Evolutionary conservation across 139 green algal species (phyloP).

Genomic region (Haematococcus lacustris): DNA sequence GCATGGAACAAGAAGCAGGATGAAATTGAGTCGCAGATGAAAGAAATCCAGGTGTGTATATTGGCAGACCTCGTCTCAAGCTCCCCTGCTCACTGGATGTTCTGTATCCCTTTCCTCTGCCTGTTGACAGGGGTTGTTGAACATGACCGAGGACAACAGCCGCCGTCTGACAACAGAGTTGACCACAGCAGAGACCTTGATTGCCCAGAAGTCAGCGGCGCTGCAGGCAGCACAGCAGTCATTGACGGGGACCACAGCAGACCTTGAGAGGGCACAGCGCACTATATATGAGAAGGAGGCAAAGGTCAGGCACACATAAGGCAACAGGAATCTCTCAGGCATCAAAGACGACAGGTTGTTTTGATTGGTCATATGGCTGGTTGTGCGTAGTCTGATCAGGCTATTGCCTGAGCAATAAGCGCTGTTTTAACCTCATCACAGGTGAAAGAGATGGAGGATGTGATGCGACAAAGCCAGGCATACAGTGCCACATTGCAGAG

Average conservation of each 20-base stretch:
- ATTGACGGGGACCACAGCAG: conserved; percentile 10
- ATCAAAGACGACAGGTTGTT: no score
- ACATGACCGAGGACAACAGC: conserved; percentile 12
- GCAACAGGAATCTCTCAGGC: no score
- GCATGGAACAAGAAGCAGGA: conserved; percentile 16
- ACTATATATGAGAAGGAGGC: conserved; percentile 18
- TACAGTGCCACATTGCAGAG: conserved; percentile 48
- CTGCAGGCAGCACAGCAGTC: conserved; percentile 6
- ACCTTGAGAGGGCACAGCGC: conserved; percentile 13
- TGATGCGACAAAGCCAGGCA: conserved; percentile 32
- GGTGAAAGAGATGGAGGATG: conserved; percentile 46
- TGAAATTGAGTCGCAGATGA: conserved; percentile 20
- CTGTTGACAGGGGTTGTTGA: conserved; percentile 19
- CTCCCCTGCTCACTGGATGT: no score
- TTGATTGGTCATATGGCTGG: no score
- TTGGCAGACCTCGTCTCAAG: no score
- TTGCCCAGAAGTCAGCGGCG: conserved; percentile 1
- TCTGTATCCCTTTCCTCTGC: no score
- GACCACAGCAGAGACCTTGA: not conserved
- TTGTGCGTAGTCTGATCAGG: no score
- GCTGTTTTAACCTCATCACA: no score
- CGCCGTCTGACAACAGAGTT: conserved; percentile 22
- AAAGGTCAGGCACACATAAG: conserved; percentile 35
- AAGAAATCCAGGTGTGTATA: conserved; percentile 18
- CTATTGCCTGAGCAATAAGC: no score